phyloP scores from a whole-genome alignment of 2,329 filamentous ascomycete species.

The Apiospora arundinis region DNA sequence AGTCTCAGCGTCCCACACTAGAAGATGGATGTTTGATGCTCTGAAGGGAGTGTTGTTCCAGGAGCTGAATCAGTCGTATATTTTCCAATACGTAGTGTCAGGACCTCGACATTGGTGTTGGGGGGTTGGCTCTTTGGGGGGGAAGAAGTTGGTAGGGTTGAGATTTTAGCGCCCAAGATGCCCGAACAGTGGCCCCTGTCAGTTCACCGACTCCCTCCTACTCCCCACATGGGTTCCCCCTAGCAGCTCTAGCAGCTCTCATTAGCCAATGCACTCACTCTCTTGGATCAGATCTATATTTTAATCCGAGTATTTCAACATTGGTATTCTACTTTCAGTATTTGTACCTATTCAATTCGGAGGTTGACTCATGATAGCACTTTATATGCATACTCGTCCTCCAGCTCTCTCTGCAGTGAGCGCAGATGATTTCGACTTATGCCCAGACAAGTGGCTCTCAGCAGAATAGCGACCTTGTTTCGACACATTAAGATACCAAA shows the following conservation, averaged over 20 bases:
- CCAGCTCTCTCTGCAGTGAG: too few species aligned
- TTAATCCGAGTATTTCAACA: not conserved
- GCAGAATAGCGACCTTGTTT: too few species aligned
- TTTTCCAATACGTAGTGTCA: not conserved
- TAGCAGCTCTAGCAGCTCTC: not conserved
- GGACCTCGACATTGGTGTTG: not conserved
- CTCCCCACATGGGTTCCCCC: not conserved
- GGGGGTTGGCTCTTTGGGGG: not conserved
- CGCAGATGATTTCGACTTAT: too few species aligned
- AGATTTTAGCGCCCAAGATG: conserved; percentile 3
- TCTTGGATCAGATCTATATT: not conserved
- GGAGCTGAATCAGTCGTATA: not conserved
- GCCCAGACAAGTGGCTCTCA: too few species aligned
- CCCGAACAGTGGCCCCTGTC: not conserved
- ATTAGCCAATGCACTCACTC: not conserved
- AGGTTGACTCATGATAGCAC: too few species aligned
- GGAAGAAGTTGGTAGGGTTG: not conserved
- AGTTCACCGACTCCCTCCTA: not conserved
- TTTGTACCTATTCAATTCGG: too few species aligned
- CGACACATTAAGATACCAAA: too few species aligned
- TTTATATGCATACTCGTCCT: too few species aligned
- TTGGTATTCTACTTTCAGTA: not conserved
- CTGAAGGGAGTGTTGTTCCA: not conserved
- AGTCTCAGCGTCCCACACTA: not conserved
- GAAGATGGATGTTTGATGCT: too few species aligned